Evolutionary conservation across 441 rosid species (phyloP).

Genomic region (Sinapis alba): DNA sequence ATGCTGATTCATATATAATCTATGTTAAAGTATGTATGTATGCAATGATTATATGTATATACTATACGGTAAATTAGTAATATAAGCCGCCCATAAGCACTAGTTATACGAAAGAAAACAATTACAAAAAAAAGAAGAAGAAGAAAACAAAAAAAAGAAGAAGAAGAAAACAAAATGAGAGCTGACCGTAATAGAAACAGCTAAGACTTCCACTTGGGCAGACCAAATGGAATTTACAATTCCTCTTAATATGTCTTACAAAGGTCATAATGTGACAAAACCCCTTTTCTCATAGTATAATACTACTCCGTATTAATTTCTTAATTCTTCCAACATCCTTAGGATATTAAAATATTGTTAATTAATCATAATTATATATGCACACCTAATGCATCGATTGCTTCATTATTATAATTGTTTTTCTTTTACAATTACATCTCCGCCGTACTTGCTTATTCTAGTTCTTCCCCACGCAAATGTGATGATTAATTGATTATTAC

Average conservation of each 20-base stretch:
- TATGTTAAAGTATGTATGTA: not conserved
- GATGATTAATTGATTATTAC: conserved; percentile 25
- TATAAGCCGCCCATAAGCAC: conserved; percentile 42
- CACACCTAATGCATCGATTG: conserved; percentile 39
- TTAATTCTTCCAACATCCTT: conserved; percentile 26
- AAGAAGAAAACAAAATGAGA: conserved; percentile 9
- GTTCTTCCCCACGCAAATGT: conserved; percentile 20
- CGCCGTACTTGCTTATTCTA: conserved; percentile 37
- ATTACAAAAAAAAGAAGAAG: too few species aligned
- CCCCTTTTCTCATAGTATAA: conserved; percentile 12
- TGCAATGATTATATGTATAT: not conserved
- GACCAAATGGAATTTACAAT: conserved; percentile 32
- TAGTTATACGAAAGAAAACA: conserved; percentile 9
- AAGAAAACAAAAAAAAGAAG: conserved; percentile 14
- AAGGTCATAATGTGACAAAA: conserved; percentile 36
- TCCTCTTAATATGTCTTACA: conserved; percentile 40
- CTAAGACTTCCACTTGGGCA: conserved; percentile 41
- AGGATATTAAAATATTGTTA: not conserved
- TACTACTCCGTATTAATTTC: not conserved
- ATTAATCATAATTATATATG: conserved; percentile 3
- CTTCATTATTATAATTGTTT: conserved; percentile 31
- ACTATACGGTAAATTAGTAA: conserved; percentile 10
- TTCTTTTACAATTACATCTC: not conserved
- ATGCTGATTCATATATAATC: not conserved
- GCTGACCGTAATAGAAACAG: conserved; percentile 32